Conservation (phyloP, 2,329 filamentous ascomycete genomes). For the Pseudogymnoascus sp. region DNA sequence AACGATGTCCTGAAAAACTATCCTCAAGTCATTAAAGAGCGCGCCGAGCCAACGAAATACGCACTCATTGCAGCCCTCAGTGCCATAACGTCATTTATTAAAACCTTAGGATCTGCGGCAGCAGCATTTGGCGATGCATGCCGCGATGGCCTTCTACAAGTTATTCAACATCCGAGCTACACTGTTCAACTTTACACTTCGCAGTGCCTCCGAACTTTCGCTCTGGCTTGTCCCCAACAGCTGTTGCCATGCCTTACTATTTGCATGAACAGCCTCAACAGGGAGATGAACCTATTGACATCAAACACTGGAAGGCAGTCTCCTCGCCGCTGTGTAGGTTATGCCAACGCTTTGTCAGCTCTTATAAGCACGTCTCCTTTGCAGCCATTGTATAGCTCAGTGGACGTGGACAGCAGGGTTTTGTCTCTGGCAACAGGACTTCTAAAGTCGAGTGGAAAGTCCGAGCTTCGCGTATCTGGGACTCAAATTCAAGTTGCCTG, state of each 20-base stretch:
- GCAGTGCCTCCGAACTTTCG: slow-evolving; percentile 76
- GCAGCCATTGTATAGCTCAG: slow-evolving; percentile 85
- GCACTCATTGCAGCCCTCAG: slow-evolving; percentile 72
- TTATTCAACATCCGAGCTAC: slow-evolving; percentile 90
- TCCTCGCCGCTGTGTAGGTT: slow-evolving; percentile 76
- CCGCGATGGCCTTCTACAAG: slow-evolving; percentile 79
- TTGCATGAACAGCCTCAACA: slow-evolving; percentile 88
- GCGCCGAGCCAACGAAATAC: slow-evolving; percentile 81
- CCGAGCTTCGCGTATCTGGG: slow-evolving; percentile 81
- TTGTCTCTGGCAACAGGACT: slow-evolving; percentile 85
- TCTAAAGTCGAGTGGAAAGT: slow-evolving; percentile 85
- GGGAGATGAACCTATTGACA: slow-evolving; percentile 73
- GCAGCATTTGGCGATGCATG: slow-evolving; percentile 73
- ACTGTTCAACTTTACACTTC: slow-evolving; percentile 89
- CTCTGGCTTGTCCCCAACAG: slow-evolving; percentile 85
- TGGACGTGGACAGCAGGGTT: slow-evolving; percentile 89
- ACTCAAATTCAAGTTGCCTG: slow-evolving; percentile 97
- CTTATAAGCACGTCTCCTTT: slow-evolving; percentile 82
- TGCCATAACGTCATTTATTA: slow-evolving; percentile 70
- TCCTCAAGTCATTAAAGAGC: slow-evolving; percentile 78
- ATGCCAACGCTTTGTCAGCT: slow-evolving; percentile 84
- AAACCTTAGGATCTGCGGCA: slow-evolving; percentile 72
- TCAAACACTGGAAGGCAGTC: slow-evolving; percentile 59
- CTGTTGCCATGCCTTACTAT: slow-evolving; percentile 85
- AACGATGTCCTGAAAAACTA: slow-evolving; percentile 92